Conservation (phyloP, 2,329 filamentous ascomycete genomes). For the Colletotrichum falcatum region DNA sequence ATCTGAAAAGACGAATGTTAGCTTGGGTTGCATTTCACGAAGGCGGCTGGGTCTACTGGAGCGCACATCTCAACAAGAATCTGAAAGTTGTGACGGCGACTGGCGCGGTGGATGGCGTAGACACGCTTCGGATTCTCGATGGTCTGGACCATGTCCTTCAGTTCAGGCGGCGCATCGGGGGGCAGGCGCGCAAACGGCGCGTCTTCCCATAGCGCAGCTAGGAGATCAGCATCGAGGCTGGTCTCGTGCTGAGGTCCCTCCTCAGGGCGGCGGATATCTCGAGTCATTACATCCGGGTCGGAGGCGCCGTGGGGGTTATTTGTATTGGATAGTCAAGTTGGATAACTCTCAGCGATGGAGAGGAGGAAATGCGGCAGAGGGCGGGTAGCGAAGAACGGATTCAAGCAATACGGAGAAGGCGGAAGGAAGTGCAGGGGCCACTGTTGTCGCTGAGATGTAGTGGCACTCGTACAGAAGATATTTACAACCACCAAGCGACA, state of each 20-base stretch:
- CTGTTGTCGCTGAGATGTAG: conserved; percentile 7
- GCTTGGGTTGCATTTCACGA: conserved; percentile 8
- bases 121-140: conserved; percentile 72
- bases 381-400: conserved; percentile 3
- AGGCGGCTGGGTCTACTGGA: conserved; percentile 33
- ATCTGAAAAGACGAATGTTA: conserved; percentile 62
- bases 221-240: conserved; percentile 59
- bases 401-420: not conserved
- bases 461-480: conserved; percentile 28
- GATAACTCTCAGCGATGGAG: conserved; percentile 5
- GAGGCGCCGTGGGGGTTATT: conserved; percentile 22
- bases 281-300: conserved; percentile 61
- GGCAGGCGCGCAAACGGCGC: conserved; percentile 68
- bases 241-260: conserved; percentile 49
- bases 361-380: conserved; percentile 25
- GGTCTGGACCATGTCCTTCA: conserved; percentile 66
- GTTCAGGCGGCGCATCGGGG: conserved; percentile 68
- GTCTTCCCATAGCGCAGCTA: conserved; percentile 71
- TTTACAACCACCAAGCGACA: conserved; percentile 22
- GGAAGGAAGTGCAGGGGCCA: not conserved
- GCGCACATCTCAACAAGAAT: conserved; percentile 74
- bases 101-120: conserved; percentile 71
- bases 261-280: conserved; percentile 54
- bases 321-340: conserved; percentile 31
- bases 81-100: conserved; percentile 73